Percentiles rank a stretch among this genome's conserved stretches.
Conservation (phyloP, 2,329 filamentous ascomycete species). For the Colletotrichum sp. region DNA sequence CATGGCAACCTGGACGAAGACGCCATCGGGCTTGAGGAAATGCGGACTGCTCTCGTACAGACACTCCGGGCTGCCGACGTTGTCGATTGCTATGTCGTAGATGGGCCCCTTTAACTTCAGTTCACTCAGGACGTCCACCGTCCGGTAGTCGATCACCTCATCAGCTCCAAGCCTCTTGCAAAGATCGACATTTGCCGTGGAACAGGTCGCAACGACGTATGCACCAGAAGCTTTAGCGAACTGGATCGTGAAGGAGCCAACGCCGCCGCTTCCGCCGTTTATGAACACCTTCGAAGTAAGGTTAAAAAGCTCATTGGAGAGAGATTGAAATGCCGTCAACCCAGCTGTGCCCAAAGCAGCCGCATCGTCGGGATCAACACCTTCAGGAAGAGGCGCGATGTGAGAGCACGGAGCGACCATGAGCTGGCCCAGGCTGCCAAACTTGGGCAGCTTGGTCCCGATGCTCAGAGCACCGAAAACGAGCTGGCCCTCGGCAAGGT, state of each 20-base stretch:
- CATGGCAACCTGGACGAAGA: conserved; percentile 60
- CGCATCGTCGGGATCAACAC: conserved; percentile 21
- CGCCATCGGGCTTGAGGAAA: conserved; percentile 59
- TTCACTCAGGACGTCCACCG: conserved; percentile 11
- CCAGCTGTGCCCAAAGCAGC: conserved; percentile 26
- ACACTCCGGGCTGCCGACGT: conserved; percentile 19
- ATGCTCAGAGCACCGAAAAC: conserved; percentile 20
- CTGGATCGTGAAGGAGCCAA: conserved; percentile 41
- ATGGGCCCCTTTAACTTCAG: conserved; percentile 18
- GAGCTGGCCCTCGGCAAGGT: conserved; percentile 18
- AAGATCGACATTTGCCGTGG: conserved; percentile 35
- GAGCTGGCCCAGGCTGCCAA: conserved; percentile 24
- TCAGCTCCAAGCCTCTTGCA: conserved; percentile 38
- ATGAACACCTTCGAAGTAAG: conserved; percentile 30
- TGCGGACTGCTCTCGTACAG: conserved; percentile 22
- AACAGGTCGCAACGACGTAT: conserved; percentile 37
- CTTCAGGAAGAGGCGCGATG: conserved; percentile 15
- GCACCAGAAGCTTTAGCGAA: conserved; percentile 37
- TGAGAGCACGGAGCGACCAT: not conserved
- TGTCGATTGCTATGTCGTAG: conserved; percentile 31
- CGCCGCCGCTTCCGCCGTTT: conserved; percentile 41
- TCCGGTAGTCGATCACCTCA: conserved; percentile 39
- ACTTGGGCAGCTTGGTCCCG: not conserved
- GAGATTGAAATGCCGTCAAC: conserved; percentile 25
- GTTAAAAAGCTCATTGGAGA: conserved; percentile 4